Evolutionary conservation across 495 filamentous ascomycete genomes (phyloP), one percentile per base, ranked within the genome.

Genomic region (Xylaria telfairii): DNA sequence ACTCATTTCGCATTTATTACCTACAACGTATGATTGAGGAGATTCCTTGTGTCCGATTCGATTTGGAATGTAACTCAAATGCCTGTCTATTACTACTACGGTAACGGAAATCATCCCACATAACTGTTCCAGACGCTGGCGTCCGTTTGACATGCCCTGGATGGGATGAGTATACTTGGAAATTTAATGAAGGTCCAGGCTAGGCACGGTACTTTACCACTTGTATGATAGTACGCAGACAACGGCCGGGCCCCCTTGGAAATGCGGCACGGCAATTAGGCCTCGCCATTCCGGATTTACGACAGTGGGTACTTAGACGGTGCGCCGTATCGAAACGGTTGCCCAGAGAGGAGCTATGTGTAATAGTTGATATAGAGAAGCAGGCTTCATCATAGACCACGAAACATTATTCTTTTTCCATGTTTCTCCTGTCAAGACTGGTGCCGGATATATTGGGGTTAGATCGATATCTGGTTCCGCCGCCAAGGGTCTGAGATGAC

Each of bases 61-160:
- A 68, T 61, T 61, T 69, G 67, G 56, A 61, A 69, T 69, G 57
- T 61, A 9, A 44, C 46, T 30, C 10, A 57, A 32, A 44, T 47
- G 66, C 66, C 30, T 44, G 65, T 60, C 53, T 68, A 41, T 49
- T 59, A 60, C 42, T 68, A 68, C 54, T 57, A n/a, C 54, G 41
- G 65, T 32, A 67, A 44, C 49, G 19, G 51, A 54, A 42, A 54
- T 42, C 49, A 56, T 56, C 49, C 64, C 62, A 64, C 41, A 44
- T 41, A 10, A 3, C 26, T 24, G 24, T 47, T 26, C 62, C 42
- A 42, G 21, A 32, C 64, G n/a, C 9, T 30, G 5, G 8, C n/a
- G 26, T 32, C 17, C 61, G 10, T 49, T 47, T 64, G 24, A 49
- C 26, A 17, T 32, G 41, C 6, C n/a, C 59, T 5, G 41, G 21